phyloP scores from a whole-genome alignment of 768 basidiomycete species.

The Auricularia sp. region DNA sequence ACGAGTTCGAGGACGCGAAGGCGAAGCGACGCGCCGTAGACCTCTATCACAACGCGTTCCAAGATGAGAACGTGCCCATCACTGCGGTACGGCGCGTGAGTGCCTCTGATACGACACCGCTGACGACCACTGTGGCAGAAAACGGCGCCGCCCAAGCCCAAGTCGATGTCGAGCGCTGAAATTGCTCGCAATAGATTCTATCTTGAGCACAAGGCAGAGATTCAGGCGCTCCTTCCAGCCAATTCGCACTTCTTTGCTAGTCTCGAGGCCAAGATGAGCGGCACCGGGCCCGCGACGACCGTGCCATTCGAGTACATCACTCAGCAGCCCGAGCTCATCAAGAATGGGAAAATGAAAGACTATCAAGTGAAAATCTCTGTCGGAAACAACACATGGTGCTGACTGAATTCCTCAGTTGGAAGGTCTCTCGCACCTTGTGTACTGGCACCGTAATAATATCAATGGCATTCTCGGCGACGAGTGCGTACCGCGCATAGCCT shows the following conservation, averaged over 20 bases:
- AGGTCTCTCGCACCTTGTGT: slow-evolving; percentile 55
- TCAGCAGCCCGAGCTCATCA: slow-evolving; percentile 40
- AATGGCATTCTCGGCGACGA: slow-evolving; percentile 67
- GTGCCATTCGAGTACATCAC: slow-evolving; percentile 15
- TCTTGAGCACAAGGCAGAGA: slow-evolving; percentile 31
- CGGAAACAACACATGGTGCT: neutral
- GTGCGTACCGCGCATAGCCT: slow-evolving; percentile 22
- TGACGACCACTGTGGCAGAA: neutral
- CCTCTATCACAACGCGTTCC: too few relatives aligned
- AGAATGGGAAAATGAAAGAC: slow-evolving; percentile 54
- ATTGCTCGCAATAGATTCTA: slow-evolving; percentile 37
- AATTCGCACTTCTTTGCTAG: slow-evolving; percentile 28
- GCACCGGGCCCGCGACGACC: neutral
- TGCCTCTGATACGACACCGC: too few relatives aligned
- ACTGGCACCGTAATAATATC: slow-evolving; percentile 63
- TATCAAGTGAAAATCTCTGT: slow-evolving; percentile 36
- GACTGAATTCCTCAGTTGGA: slow-evolving; percentile 29
- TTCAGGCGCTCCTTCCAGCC: slow-evolving; percentile 37
- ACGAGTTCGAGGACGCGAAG: neutral
- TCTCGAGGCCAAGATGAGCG: slow-evolving; percentile 21
- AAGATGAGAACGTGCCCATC: neutral
- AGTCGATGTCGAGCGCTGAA: slow-evolving; percentile 15
- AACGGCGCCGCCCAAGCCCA: neutral
- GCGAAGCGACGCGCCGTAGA: neutral
- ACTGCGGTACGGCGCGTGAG: neutral